These are phyloP conservation scores for Daucus carota DNA, from an alignment of 129 eudicot genomes.

Conservation along the genomic window DH1_v3.0 NC_030389.2:1059501-1060000, in stretches of 20 bases:
- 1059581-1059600: background rate
- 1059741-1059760: no score
- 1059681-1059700: background rate
- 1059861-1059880: no score
- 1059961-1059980: background rate
- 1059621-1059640: background rate
- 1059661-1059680: background rate
- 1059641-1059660: background rate
- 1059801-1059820: no score
- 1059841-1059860: background rate
- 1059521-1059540: background rate
- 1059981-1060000: background rate
- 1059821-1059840: no score
- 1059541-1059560: background rate
- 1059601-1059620: background rate
- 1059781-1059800: no score
- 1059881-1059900: background rate
- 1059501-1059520: background rate
- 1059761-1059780: no score
- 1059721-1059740: no score
- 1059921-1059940: background rate
- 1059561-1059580: background rate
- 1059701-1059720: no score
- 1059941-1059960: background rate
- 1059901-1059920: background rate